Base-by-base conservation (phyloP, 2,329 filamentous ascomycete species). In the Trichoderma atrobrunneum region DNA sequence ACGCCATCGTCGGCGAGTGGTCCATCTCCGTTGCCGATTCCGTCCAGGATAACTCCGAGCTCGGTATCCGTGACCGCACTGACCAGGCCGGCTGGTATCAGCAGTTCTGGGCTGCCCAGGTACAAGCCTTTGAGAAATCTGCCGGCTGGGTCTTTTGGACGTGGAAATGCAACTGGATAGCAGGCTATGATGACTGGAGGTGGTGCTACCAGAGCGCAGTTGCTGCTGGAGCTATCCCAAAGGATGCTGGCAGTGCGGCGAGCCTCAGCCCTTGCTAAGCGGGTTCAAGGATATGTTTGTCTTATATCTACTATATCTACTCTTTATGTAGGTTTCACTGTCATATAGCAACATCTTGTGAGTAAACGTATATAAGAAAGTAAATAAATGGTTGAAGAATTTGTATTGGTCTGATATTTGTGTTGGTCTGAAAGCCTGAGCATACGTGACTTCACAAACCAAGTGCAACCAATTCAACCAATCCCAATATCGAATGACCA, bases 131-230 rank as follows among this genome's bases (percentile, higher is more conserved):
- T 75, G 88, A 91, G 80, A 83, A 82, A 71, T 79, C 82, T 18
- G 80, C 82, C 8, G 87, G 88, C 0, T 90, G 87, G 87, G 78
- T 88, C 3, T 90, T 89, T 76, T 91, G 89, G 88, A 84, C 84
- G 0, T 90, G 88, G 88, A 90, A 90, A 79, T 79, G 78, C 56
- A 75, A 76, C 30, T 74, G 75, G 75, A 75, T 75, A 28, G n/a
- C 75, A 1, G 87, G 77, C 18, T 84, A 74, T 72, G 82, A 80
- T 43, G 84, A 87, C 74, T 86, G 83, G 79, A 77, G 84, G 26
- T 87, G 85, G 86, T 84, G 83, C 73, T 87, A 88, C 74, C 72
- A 79, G 70, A 73, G 74, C 54, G 77, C 78, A 1, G 78, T 78
- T 11, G 73, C 67, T 0, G 78, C 76, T 0, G 77, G 77, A 2